Percentiles rank a stretch among this genome's conserved stretches.
phyloP scores from a whole-genome alignment of 345 rosid genomes.

The Acer campestre region DNA sequence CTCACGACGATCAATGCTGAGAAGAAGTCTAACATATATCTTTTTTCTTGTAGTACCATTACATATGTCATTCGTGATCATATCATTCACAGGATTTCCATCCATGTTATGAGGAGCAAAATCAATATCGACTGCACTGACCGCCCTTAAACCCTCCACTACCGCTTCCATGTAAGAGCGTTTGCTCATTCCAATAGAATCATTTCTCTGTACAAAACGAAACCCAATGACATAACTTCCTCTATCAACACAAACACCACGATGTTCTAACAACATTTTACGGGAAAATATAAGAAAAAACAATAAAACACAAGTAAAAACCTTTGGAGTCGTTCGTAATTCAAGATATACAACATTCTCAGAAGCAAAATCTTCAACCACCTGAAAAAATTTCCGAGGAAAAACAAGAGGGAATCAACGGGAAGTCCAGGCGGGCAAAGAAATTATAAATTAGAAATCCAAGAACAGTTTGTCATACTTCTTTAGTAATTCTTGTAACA shows the following conservation, averaged over 20 bases:
- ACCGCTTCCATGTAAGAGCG: conserved; percentile 95
- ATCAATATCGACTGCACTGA: conserved; percentile 62
- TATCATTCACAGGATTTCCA: conserved; percentile 22
- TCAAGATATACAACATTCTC: conserved; percentile 91
- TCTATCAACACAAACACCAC: conserved; percentile 8
- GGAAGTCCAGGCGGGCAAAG: not conserved
- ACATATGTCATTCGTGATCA: conserved; percentile 23
- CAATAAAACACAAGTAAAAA: conserved; percentile 23
- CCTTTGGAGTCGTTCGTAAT: conserved; percentile 98
- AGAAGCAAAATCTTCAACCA: conserved; percentile 88
- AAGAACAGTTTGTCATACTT: conserved; percentile 42
- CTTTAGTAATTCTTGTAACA: conserved; percentile 78
- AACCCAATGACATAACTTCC: conserved; percentile 15
- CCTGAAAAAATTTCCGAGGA: conserved; percentile 41
- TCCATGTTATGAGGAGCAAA: conserved; percentile 34
- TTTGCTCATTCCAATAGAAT: conserved; percentile 86
- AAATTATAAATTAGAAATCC: not conserved
- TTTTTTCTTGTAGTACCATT: conserved; percentile 53
- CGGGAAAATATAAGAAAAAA: not conserved
- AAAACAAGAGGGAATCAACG: not conserved
- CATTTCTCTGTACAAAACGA: conserved; percentile 59
- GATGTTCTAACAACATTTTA: not conserved
- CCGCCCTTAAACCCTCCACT: conserved; percentile 66
- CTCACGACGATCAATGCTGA: conserved; percentile 96
- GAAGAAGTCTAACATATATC: conserved; percentile 90